Base-by-base conservation (phyloP, 2,329 filamentous ascomycete species). In the Xylariaceae sp. region DNA sequence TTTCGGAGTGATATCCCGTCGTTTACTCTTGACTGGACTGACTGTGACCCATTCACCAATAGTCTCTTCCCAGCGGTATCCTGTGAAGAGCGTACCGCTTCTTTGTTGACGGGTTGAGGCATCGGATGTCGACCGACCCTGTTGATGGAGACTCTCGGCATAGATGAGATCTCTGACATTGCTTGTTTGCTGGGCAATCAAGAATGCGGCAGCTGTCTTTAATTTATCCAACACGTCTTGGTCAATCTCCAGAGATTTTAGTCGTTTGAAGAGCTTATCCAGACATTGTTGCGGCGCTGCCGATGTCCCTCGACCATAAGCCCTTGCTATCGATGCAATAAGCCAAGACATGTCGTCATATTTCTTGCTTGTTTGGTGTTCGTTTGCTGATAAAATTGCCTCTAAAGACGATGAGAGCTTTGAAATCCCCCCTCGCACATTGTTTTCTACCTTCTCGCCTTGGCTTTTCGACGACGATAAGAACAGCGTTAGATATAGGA, bases 11-110 rank as follows among this genome's bases (percentile, higher is more conserved):
- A 50, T 30, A 8, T 50, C 50, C 51, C 42, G 61, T 2, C 56
- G 62, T 58, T 63, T 66, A 52, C 71, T 69, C 44, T 62, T 52
- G 54, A 66, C 70, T 34, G 80, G 80, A 50, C 78, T 82, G 45
- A 72, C 74, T 15, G 75, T 78, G 54, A 84, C 77, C 81, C 81
- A 84, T 68, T 83, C 81, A 42, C 79, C 77, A 67, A 84, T 82
- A 50, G 77, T 78, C 65, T 82, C 80, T 66, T 83, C 81, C 81
- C 81, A 84, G 37, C 77, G 71, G 70, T 75, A 82, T 68, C 63
- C 69, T 44, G 62, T 69, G 57, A 72, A 71, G 18, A 71, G 65
- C 7, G 64, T 60, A 50, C 44, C 49, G 11, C 18, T 44, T 15
- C 18, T 56, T 11, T 53, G 57, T 7, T 56, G 45, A 34, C 45